Conservation (phyloP, 805 yeast species). For the Lachancea quebecensis region DNA sequence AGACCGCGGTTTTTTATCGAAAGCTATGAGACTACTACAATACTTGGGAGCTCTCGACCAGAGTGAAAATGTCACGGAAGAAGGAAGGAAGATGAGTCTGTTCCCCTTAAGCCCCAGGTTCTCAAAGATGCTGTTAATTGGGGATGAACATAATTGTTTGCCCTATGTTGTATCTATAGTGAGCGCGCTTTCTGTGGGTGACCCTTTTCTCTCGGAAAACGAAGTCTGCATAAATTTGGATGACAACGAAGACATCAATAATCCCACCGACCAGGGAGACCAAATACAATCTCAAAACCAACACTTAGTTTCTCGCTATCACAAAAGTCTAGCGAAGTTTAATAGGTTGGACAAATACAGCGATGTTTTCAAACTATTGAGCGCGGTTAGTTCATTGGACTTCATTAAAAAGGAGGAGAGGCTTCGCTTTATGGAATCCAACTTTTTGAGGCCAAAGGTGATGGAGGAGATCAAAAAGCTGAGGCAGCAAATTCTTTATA, state of each 20-base stretch:
- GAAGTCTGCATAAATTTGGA: slow-evolving; percentile 50
- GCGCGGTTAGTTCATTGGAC: slow-evolving; percentile 84
- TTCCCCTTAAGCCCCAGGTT: slow-evolving; percentile 94
- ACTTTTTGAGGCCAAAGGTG: slow-evolving; percentile 68
- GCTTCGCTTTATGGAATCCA: slow-evolving; percentile 43
- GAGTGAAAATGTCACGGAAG: slow-evolving; percentile 53
- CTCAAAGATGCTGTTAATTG: slow-evolving; percentile 81
- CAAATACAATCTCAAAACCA: slow-evolving; percentile 34
- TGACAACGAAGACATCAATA: slow-evolving; percentile 27
- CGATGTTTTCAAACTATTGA: slow-evolving; percentile 67
- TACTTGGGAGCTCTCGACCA: slow-evolving; percentile 69
- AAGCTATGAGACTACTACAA: slow-evolving; percentile 61
- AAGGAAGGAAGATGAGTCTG: slow-evolving; percentile 80
- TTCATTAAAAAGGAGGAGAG: slow-evolving; percentile 51
- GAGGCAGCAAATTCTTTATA: slow-evolving; percentile 68
- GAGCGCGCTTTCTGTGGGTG: slow-evolving; percentile 88
- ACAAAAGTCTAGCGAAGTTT: slow-evolving; percentile 53
- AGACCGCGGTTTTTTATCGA: slow-evolving; percentile 47
- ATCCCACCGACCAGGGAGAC: slow-evolving; percentile 22
- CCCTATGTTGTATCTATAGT: slow-evolving; percentile 89
- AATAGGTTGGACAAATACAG: slow-evolving; percentile 62
- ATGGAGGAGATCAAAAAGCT: slow-evolving; percentile 83
- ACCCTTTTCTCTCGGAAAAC: slow-evolving; percentile 71
- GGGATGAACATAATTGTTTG: slow-evolving; percentile 78
- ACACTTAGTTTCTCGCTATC: slow-evolving; percentile 43